Conservation (phyloP, 495 filamentous ascomycete genomes). For the Parathielavia hyrcaniae region DNA sequence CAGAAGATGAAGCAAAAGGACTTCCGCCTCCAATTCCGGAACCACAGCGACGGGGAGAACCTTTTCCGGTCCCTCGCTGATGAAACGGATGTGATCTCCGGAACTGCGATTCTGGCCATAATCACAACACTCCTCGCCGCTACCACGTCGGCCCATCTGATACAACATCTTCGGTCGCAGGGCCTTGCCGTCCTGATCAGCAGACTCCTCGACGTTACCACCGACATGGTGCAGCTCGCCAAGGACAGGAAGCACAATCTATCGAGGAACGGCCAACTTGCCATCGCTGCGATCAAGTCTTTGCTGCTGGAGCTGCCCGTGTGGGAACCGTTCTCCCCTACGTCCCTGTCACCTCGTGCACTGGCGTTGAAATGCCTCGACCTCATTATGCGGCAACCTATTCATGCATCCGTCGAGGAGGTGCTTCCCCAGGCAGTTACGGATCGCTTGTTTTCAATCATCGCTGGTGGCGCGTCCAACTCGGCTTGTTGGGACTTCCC, state of each 20-base stretch:
- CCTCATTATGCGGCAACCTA: conserved; percentile 48
- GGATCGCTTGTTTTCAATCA: conserved; percentile 45
- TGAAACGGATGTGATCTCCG: conserved; percentile 52
- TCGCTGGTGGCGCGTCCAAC: conserved; percentile 35
- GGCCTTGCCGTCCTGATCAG: conserved; percentile 47
- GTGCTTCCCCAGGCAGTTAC: conserved; percentile 49
- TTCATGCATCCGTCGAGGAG: conserved; percentile 42
- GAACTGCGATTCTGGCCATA: conserved; percentile 51
- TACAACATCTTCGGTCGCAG: conserved; percentile 46
- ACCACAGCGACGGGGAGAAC: conserved; percentile 63
- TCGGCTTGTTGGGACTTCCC: conserved; percentile 33
- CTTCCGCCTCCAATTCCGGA: conserved; percentile 64
- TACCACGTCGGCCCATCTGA: conserved; percentile 43
- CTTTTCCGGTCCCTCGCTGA: conserved; percentile 52
- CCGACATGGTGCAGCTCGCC: conserved; percentile 49
- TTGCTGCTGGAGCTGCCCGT: conserved; percentile 45
- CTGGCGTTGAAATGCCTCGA: conserved; percentile 61
- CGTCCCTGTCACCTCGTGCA: conserved; percentile 53
- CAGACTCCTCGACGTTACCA: conserved; percentile 45
- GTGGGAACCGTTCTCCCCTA: conserved; percentile 51
- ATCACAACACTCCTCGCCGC: conserved; percentile 51
- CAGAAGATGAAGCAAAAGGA: conserved; percentile 61
- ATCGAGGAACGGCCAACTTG: conserved; percentile 53
- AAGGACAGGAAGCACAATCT: conserved; percentile 64
- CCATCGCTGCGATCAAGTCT: conserved; percentile 48